Percentiles rank a stretch among this genome's conserved stretches.
Evolutionary conservation across 257 asterid genomes (phyloP).

Genomic region (Linaria vulgaris): DNA sequence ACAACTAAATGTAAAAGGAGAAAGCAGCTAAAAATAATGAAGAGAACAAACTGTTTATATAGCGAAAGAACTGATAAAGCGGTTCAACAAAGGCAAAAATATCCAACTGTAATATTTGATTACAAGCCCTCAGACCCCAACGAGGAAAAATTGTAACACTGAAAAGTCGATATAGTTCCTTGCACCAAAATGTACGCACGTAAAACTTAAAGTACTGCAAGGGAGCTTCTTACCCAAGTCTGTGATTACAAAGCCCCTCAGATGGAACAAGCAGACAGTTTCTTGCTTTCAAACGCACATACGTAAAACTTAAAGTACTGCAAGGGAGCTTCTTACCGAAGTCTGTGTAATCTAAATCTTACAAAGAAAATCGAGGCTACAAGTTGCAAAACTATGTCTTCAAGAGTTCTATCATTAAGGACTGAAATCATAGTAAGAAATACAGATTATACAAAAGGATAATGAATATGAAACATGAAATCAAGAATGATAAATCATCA

Average conservation of each 20-base stretch:
- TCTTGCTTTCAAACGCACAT: not conserved
- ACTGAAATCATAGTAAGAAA: too few relatives aligned
- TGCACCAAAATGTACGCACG: not conserved
- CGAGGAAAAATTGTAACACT: not conserved
- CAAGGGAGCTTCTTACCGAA: not conserved
- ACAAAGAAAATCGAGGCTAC: conserved; percentile 2
- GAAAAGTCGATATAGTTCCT: not conserved
- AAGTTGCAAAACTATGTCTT: not conserved
- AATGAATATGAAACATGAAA: too few relatives aligned
- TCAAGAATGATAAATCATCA: too few relatives aligned
- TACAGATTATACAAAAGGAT: too few relatives aligned
- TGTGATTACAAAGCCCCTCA: too few relatives aligned
- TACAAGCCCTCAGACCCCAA: conserved; percentile 6
- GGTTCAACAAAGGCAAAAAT: too few relatives aligned
- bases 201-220: conserved; percentile 13
- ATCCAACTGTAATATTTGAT: not conserved
- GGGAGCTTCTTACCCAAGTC: conserved; percentile 3
- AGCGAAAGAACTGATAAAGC: too few relatives aligned
- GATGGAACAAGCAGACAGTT: conserved; percentile 3
- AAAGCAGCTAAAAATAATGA: conserved; percentile 7
- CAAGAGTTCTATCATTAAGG: too few relatives aligned
- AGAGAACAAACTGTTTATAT: not conserved
- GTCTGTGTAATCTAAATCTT: conserved; percentile 1
- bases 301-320: conserved; percentile 15
- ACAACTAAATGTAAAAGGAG: conserved; percentile 16